Percentiles rank a stretch among this genome's conserved stretches.
Evolutionary conservation across 257 asterid genomes (phyloP).

Genomic region (Agastache rugosa): DNA sequence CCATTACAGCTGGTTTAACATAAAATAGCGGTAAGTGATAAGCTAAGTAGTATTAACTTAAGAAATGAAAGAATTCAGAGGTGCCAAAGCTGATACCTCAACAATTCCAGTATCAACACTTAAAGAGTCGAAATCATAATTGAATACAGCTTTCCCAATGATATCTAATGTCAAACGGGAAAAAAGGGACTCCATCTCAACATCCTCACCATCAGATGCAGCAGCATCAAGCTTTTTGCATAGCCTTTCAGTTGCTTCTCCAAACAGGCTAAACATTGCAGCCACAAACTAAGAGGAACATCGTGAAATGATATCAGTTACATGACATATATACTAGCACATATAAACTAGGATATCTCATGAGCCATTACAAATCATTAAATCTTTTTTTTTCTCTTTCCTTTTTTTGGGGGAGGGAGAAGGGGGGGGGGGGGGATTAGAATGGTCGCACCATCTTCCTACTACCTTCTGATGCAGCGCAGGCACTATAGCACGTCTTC

Average conservation of each 20-base stretch:
- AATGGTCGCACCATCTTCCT: constrained; percentile 14
- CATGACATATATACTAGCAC: constrained; percentile 13
- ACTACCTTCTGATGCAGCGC: constrained; percentile 95
- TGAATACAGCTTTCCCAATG: constrained; percentile 96
- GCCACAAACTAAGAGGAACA: constrained; percentile 77
- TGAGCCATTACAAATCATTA: neutral
- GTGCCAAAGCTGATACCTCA: constrained; percentile 60
- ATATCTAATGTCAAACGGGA: constrained; percentile 94
- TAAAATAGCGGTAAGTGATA: constrained; percentile 17
- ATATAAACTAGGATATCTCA: constrained; percentile 6
- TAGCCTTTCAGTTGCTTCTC: constrained; percentile 88
- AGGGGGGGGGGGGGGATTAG: too few species aligned
- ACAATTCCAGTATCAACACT: constrained; percentile 86
- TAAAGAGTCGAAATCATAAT: constrained; percentile 94
- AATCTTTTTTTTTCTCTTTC: neutral
- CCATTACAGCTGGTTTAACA: constrained; percentile 30
- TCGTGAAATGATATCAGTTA: constrained; percentile 26
- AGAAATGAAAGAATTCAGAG: constrained; percentile 32
- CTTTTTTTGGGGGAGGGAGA: neutral
- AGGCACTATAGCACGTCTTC: constrained; percentile 96
- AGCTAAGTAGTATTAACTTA: constrained; percentile 15
- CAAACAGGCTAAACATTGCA: constrained; percentile 85
- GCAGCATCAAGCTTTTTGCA: constrained; percentile 86
- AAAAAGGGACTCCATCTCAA: constrained; percentile 98
- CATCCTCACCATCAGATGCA: constrained; percentile 93